Evolutionary conservation across 2,329 filamentous ascomycete genomes (phyloP).

Genomic region (Alternaria burnsii): DNA sequence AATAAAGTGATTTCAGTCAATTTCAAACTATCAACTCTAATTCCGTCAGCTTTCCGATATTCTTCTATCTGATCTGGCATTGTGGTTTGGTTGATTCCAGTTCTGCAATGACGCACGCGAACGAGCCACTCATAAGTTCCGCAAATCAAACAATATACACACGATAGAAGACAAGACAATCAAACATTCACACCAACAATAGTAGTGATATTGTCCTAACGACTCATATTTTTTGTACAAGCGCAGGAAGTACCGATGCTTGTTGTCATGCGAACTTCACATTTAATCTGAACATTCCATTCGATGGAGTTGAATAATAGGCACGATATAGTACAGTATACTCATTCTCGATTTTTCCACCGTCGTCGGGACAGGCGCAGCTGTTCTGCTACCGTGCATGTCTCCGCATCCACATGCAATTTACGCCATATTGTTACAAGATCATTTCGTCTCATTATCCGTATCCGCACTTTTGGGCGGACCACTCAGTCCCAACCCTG

Average conservation of each 20-base stretch:
- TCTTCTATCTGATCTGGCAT: background rate
- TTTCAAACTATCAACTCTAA: background rate
- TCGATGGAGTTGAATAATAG: conserved; percentile 2
- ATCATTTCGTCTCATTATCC: conserved; percentile 17
- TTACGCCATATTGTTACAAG: conserved; percentile 14
- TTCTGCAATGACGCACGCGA: background rate
- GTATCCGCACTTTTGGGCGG: background rate
- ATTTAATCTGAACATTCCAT: background rate
- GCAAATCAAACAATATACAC: background rate
- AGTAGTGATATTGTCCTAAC: no score
- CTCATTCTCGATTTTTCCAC: background rate
- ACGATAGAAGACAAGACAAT: background rate
- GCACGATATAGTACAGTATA: conserved; percentile 15
- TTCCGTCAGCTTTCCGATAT: background rate
- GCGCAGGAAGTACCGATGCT: background rate
- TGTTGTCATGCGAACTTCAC: background rate
- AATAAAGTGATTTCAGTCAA: no score
- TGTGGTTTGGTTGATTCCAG: background rate
- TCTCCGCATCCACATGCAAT: background rate
- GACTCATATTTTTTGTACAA: background rate
- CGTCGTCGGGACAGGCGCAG: background rate
- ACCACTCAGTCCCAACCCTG: conserved; percentile 47
- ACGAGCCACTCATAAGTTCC: background rate
- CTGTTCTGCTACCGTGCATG: background rate
- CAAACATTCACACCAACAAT: no score